These are phyloP conservation scores for Pyrenophora tritici-repentis DNA, from an alignment of 2,329 filamentous ascomycete genomes.

Conservation along the genomic window DNA sequence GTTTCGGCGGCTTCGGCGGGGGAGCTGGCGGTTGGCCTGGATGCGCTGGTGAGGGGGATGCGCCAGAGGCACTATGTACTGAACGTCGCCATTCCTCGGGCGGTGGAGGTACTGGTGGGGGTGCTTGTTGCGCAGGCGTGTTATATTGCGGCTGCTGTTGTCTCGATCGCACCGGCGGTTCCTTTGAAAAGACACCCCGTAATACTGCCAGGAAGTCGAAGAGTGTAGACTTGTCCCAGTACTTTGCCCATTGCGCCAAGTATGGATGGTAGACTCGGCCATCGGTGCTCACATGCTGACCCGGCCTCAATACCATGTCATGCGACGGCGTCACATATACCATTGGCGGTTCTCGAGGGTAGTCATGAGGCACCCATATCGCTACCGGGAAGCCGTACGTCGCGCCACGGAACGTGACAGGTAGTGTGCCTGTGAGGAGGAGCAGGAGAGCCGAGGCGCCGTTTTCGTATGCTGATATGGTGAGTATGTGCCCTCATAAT, in stretches of 20 bases:
- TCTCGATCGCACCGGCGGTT: slow-evolving; percentile 85
- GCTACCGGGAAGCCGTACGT: slow-evolving; percentile 90
- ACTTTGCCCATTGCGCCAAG: slow-evolving; percentile 83
- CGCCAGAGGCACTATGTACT: slow-evolving; percentile 35
- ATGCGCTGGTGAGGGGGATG: slow-evolving; percentile 44
- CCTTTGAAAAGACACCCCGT: slow-evolving; percentile 87
- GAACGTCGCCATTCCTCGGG: slow-evolving; percentile 61
- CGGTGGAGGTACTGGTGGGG: slow-evolving; percentile 65
- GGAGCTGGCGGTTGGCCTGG: slow-evolving; percentile 41
- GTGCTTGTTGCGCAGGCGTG: slow-evolving; percentile 36
- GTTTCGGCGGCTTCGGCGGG: slow-evolving; percentile 56
- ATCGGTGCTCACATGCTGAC: slow-evolving; percentile 92
- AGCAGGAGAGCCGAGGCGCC: slow-evolving; percentile 85
- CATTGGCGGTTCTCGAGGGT: slow-evolving; percentile 83
- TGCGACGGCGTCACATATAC: slow-evolving; percentile 87
- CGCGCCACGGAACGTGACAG: slow-evolving; percentile 86
- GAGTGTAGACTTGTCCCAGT: slow-evolving; percentile 88
- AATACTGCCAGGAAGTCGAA: slow-evolving; percentile 82
- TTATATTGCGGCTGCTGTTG: slow-evolving; percentile 51
- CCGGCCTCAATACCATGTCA: slow-evolving; percentile 86
- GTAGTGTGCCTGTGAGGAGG: slow-evolving; percentile 83
- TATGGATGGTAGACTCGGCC: slow-evolving; percentile 96
- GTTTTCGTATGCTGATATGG: slow-evolving; percentile 76
- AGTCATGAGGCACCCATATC: slow-evolving; percentile 90
- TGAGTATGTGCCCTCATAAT: slow-evolving; percentile 15